Percentiles rank a stretch among this genome's conserved stretches.
Evolutionary conservation across 805 yeast genomes (phyloP).

Genomic region (Candida endomychidarum): DNA sequence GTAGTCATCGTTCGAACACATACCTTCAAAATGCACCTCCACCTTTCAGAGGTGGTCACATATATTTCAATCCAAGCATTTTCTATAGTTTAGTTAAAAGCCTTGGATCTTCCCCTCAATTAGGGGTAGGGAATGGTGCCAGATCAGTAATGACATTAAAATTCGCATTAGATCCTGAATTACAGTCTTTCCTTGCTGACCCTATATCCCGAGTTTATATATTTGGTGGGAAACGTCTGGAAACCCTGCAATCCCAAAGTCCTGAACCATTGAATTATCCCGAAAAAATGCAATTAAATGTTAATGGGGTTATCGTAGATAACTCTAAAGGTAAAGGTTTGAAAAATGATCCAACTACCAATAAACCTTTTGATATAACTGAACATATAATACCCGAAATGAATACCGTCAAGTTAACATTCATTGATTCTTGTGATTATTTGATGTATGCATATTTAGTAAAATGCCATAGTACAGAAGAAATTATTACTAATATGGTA

Average conservation of each 20-base stretch:
- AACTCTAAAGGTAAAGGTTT: slow-evolving; percentile 68
- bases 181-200: neutral
- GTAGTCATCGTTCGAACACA: slow-evolving; percentile 11
- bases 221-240: neutral
- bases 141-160: slow-evolving; percentile 26
- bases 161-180: slow-evolving; percentile 26
- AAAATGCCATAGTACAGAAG: slow-evolving; percentile 29
- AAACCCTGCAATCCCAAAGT: neutral
- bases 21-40: slow-evolving; percentile 2
- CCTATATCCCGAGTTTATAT: neutral
- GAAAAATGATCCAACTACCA: slow-evolving; percentile 74
- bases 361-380: slow-evolving; percentile 80
- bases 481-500: slow-evolving; percentile 19
- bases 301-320: slow-evolving; percentile 49
- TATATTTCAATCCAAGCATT: slow-evolving; percentile 49
- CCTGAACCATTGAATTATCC: slow-evolving; percentile 57
- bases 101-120: slow-evolving; percentile 49
- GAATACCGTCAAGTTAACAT: slow-evolving; percentile 53
- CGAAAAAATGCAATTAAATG: slow-evolving; percentile 61
- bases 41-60: slow-evolving; percentile 5
- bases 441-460: slow-evolving; percentile 61
- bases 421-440: slow-evolving; percentile 53
- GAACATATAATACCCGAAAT: slow-evolving; percentile 20
- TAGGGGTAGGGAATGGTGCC: slow-evolving; percentile 29
- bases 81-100: slow-evolving; percentile 52